Conservation (phyloP, 78 protist genomes). For the Dictyostelium purpureum region DNA sequence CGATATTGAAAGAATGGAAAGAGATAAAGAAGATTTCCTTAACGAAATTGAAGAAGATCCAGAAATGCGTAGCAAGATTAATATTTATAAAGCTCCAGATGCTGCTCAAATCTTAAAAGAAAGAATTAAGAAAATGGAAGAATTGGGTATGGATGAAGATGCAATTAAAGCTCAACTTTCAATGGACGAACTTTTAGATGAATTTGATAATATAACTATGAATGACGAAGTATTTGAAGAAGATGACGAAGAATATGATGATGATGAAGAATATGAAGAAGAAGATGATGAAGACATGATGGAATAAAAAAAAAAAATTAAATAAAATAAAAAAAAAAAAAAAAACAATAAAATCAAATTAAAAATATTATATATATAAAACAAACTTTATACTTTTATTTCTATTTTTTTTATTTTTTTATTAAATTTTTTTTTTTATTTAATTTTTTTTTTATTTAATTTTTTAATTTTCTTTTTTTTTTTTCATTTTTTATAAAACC, state of each 20-base stretch:
- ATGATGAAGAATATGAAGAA: constrained; percentile 29
- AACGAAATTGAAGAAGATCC: constrained; percentile 92
- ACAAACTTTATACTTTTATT: neutral
- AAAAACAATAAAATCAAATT: neutral
- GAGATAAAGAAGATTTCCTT: constrained; percentile 84
- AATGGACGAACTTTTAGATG: constrained; percentile 60
- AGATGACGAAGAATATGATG: constrained; percentile 43
- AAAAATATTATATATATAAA: neutral
- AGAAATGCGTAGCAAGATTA: constrained; percentile 82
- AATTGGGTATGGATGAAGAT: constrained; percentile 53
- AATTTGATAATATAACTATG: constrained; percentile 7
- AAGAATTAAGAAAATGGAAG: constrained; percentile 38
- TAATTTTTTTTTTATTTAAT: neutral
- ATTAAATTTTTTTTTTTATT: neutral
- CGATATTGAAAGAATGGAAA: constrained; percentile 47
- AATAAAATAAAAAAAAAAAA: neutral
- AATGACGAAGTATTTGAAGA: constrained; percentile 49
- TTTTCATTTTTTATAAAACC: neutral
- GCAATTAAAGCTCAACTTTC: constrained; percentile 45
- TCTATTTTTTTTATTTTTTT: neutral
- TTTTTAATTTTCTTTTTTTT: neutral
- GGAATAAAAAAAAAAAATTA: constrained; percentile 20
- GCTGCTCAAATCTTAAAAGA: constrained; percentile 15
- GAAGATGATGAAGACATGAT: constrained; percentile 48
- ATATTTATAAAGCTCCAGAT: constrained; percentile 58